A percentile compares a stretch with the other conserved stretches of the same genome.
phyloP scores from a whole-genome alignment of 257 asterid genomes.

The Solanum pinnatisectum region DNA sequence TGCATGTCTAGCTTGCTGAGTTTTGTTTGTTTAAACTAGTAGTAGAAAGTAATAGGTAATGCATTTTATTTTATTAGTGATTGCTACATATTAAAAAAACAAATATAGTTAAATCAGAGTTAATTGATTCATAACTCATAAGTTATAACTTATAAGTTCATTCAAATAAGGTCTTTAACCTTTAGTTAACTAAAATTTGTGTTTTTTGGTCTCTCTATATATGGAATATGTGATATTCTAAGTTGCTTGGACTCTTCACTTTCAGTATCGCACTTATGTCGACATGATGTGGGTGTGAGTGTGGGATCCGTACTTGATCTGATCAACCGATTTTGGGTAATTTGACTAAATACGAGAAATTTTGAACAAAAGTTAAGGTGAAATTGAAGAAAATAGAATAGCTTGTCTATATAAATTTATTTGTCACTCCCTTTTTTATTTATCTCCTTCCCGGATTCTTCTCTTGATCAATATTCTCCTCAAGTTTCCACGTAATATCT shows the following conservation, averaged over 20 bases:
- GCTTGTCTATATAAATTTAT: not conserved
- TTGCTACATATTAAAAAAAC: not conserved
- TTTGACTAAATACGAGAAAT: not conserved
- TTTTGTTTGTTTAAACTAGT: not conserved
- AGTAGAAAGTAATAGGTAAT: not conserved
- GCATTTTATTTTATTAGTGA: not conserved
- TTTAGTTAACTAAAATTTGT: no score
- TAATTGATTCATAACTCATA: no score
- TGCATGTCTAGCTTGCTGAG: not conserved
- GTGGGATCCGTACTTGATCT: not conserved
- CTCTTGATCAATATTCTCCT: not conserved
- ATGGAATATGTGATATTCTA: no score
- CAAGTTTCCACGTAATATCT: not conserved
- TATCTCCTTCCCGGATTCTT: not conserved
- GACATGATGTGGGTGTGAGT: not conserved
- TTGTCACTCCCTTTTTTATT: not conserved
- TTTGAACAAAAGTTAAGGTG: rapidly evolving
- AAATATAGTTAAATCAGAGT: not conserved
- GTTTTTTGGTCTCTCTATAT: not conserved
- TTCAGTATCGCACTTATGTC: no score
- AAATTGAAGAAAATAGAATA: no score
- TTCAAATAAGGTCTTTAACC: not conserved
- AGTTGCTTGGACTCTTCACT: not conserved
- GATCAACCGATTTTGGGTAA: not conserved
- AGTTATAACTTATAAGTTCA: not conserved